Evolutionary conservation across 352 stramenopile species (phyloP).

Genomic region (Globisporangium yorkense): DNA sequence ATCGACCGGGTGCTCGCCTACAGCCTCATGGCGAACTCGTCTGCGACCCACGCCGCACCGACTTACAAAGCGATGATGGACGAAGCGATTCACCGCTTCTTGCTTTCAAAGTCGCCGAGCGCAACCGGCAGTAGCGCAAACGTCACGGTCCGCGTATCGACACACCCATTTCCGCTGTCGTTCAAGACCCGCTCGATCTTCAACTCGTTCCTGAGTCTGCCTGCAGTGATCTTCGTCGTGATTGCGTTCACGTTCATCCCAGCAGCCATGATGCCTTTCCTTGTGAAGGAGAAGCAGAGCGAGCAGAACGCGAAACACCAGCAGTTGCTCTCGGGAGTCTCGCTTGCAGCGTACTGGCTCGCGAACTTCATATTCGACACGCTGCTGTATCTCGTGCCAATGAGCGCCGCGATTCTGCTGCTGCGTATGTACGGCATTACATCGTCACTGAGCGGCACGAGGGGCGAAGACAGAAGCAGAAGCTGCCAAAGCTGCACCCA

Average conservation of each 20-base stretch:
- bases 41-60: slow-evolving; percentile 31
- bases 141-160: slow-evolving; percentile 35
- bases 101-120: slow-evolving; percentile 17
- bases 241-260: slow-evolving; percentile 93
- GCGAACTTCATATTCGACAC: slow-evolving; percentile 93
- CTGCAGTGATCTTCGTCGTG: slow-evolving; percentile 84
- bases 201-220: slow-evolving; percentile 56
- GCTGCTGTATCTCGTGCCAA: slow-evolving; percentile 85
- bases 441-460: slow-evolving; percentile 36
- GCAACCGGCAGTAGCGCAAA: slow-evolving; percentile 8
- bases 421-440: slow-evolving; percentile 45
- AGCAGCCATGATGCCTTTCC: slow-evolving; percentile 90
- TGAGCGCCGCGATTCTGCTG: slow-evolving; percentile 42
- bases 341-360: slow-evolving; percentile 93
- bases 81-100: slow-evolving; percentile 43
- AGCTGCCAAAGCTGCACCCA: slow-evolving; percentile 33
- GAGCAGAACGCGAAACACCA: slow-evolving; percentile 94
- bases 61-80: slow-evolving; percentile 63
- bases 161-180: slow-evolving; percentile 53
- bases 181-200: slow-evolving; percentile 54
- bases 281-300: slow-evolving; percentile 94
- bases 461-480: slow-evolving; percentile 1
- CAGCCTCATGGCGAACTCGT: slow-evolving; percentile 58
- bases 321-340: slow-evolving; percentile 94
- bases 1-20: slow-evolving; percentile 39